phyloP scores from a whole-genome alignment of 345 rosid species.

The Triadica sebifera region DNA sequence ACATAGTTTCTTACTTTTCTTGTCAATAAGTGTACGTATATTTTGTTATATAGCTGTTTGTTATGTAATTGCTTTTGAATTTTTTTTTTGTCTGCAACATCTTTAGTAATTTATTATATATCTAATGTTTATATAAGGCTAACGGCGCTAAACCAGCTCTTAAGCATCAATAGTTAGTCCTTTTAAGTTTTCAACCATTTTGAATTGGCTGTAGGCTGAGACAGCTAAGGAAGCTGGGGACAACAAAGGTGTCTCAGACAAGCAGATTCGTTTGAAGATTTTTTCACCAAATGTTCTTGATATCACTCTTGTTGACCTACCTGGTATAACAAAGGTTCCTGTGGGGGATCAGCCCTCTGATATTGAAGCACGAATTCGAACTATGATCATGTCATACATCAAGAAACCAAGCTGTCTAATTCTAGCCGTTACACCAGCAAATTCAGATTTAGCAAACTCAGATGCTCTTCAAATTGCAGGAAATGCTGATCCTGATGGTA shows the following conservation, averaged over 20 bases:
- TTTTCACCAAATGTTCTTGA: constrained; percentile 91
- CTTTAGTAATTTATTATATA: not conserved
- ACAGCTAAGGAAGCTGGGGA: constrained; percentile 81
- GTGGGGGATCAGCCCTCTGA: constrained; percentile 96
- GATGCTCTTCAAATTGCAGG: constrained; percentile 95
- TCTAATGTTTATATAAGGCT: not conserved
- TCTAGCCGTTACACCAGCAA: constrained; percentile 86
- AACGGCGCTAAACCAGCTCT: not conserved
- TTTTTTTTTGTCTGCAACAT: not conserved
- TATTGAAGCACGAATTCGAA: constrained; percentile 89
- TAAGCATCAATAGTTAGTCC: not conserved
- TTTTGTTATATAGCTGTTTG: not conserved
- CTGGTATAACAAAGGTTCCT: constrained; percentile 94
- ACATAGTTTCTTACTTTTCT: not conserved
- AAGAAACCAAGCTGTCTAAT: constrained; percentile 81
- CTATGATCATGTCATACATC: constrained; percentile 94
- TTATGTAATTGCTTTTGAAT: not conserved
- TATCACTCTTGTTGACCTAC: constrained; percentile 92
- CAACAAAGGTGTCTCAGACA: constrained; percentile 90
- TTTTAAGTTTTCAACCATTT: not conserved
- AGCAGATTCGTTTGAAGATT: constrained; percentile 82
- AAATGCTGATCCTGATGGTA: constrained; percentile 94
- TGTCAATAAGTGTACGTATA: not conserved
- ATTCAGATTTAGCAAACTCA: constrained; percentile 90
- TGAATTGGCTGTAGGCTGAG: constrained; percentile 54